These are phyloP conservation scores for Akanthomyces uredinophilus DNA, from an alignment of 2,329 filamentous ascomycete genomes.

Conservation along the genomic window DNA sequence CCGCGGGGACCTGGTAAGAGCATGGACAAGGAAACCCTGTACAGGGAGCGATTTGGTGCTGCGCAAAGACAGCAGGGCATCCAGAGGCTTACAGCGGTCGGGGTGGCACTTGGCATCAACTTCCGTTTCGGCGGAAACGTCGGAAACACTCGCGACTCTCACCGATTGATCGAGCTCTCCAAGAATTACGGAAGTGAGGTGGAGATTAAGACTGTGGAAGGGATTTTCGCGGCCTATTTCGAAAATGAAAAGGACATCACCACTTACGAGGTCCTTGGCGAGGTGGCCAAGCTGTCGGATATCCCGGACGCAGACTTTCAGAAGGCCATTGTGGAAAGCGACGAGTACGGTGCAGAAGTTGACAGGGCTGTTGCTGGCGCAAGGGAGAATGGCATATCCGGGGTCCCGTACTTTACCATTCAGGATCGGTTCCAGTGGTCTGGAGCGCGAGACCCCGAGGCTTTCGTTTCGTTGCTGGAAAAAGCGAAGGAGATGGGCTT, in stretches of 20 bases:
- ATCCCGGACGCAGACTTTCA: constrained; percentile 38
- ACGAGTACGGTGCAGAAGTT: constrained; percentile 42
- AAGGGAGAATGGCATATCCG: constrained; percentile 41
- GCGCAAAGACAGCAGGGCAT: constrained; percentile 44
- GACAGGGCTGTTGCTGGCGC: constrained; percentile 27
- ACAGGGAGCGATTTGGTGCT: constrained; percentile 53
- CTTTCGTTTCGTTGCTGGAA: constrained; percentile 63
- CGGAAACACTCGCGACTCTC: constrained; percentile 26
- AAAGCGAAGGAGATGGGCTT: constrained; percentile 34
- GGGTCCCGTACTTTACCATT: constrained; percentile 69
- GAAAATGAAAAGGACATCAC: constrained; percentile 40
- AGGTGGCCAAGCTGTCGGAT: constrained; percentile 35
- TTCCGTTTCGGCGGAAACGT: constrained; percentile 40
- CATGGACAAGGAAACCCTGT: constrained; percentile 34
- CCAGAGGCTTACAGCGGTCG: constrained; percentile 27
- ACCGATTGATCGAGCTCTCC: constrained; percentile 43
- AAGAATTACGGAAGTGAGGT: constrained; percentile 44
- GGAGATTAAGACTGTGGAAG: constrained; percentile 52
- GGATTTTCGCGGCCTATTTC: constrained; percentile 39
- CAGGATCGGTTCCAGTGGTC: constrained; percentile 62
- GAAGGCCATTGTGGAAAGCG: constrained; percentile 35
- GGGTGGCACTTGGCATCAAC: constrained; percentile 33
- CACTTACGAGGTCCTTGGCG: constrained; percentile 31
- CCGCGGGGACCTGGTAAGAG: constrained; percentile 26
- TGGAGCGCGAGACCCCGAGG: constrained; percentile 62